These are phyloP conservation scores for Hypsizygus ulmarius DNA, from an alignment of 1,284 basidiomycete species.

Conservation along the genomic window DNA sequence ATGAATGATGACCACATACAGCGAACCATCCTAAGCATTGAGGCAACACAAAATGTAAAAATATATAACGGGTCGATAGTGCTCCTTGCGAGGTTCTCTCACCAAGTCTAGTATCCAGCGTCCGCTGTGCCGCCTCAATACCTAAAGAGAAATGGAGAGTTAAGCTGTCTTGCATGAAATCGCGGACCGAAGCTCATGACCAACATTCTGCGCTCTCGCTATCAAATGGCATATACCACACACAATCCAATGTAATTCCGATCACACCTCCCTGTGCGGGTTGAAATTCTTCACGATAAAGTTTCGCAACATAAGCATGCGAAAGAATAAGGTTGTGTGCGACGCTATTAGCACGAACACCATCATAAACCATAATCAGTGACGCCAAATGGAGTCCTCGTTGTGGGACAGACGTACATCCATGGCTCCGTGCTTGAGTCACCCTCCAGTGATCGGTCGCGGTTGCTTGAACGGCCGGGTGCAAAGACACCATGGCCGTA, in stretches of 20 bases:
- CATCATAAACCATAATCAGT: neutral
- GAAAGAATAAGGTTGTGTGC: conserved; percentile 68
- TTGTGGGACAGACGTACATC: conserved; percentile 47
- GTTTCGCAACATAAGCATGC: conserved; percentile 63
- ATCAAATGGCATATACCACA: conserved; percentile 69
- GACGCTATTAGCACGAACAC: conserved; percentile 39
- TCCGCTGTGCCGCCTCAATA: too few species aligned
- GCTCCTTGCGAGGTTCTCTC: too few species aligned
- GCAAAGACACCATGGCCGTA: conserved; percentile 66
- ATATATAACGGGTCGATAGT: too few species aligned
- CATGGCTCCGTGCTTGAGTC: conserved; percentile 68
- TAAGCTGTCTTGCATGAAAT: too few species aligned
- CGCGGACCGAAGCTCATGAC: conserved; percentile 19
- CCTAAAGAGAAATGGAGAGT: too few species aligned
- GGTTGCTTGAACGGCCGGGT: conserved; percentile 65
- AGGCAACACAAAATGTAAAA: too few species aligned
- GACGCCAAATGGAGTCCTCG: neutral
- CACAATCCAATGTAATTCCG: conserved; percentile 74
- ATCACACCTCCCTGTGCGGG: conserved; percentile 55
- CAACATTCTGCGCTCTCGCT: conserved; percentile 63
- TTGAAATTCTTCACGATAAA: conserved; percentile 64
- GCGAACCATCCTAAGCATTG: too few species aligned
- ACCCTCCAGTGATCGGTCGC: conserved; percentile 51
- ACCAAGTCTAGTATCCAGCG: too few species aligned
- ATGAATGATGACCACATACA: too few species aligned